Conservation (phyloP, 495 filamentous ascomycete genomes). For the Xylaria bambusicola region DNA sequence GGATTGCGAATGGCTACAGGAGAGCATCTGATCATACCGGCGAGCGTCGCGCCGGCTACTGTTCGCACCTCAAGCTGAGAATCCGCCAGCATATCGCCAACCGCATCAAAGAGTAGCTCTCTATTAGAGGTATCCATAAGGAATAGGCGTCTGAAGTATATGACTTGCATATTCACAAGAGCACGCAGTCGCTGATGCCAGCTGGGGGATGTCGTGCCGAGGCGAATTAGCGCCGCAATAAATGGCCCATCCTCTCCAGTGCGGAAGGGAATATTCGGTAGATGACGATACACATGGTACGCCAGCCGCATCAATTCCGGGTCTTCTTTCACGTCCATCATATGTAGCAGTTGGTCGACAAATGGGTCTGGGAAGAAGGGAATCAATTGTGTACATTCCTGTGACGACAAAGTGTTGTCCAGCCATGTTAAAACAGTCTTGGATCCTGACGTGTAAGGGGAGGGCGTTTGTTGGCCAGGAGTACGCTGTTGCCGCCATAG, state of each 20-base stretch:
- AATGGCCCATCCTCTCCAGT: conserved; percentile 81
- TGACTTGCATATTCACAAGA: conserved; percentile 97
- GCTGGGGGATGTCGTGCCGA: conserved; percentile 80
- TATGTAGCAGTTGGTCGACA: conserved; percentile 89
- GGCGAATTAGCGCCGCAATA: conserved; percentile 81
- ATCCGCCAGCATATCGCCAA: conserved; percentile 91
- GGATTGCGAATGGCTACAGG: conserved; percentile 74
- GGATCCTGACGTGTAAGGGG: conserved; percentile 90
- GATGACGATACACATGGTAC: conserved; percentile 95
- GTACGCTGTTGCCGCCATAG: conserved; percentile 81
- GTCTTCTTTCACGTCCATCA: conserved; percentile 99
- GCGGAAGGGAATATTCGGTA: conserved; percentile 93
- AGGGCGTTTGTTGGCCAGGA: conserved; percentile 89
- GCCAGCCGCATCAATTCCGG: conserved; percentile 91
- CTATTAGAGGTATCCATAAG: conserved; percentile 78
- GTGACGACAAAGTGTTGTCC: conserved; percentile 83
- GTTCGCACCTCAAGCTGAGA: conserved; percentile 90
- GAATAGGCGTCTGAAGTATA: conserved; percentile 97
- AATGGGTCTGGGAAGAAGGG: conserved; percentile 89
- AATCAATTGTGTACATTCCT: conserved; percentile 89
- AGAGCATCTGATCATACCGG: conserved; percentile 99
- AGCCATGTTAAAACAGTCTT: conserved; percentile 97
- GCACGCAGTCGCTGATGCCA: conserved; percentile 98
- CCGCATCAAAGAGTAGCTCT: conserved; percentile 80
- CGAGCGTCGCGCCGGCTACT: conserved; percentile 87